Conservation (phyloP, 2,329 filamentous ascomycete species). For the Aureobasidium vineae region DNA sequence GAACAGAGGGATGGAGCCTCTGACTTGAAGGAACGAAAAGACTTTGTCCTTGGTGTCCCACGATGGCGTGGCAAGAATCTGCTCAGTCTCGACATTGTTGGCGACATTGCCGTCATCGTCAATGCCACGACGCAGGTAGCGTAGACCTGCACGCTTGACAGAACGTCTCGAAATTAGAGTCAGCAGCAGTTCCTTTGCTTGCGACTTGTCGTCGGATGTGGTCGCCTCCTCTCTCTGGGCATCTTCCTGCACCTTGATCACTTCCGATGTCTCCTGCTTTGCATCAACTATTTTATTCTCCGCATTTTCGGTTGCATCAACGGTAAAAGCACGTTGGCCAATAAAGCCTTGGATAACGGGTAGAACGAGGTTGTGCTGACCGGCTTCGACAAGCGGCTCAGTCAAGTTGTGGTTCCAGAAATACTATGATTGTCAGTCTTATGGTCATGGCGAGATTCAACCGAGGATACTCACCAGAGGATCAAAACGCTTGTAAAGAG, state of each 20-base stretch:
- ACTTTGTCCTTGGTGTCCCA: constrained; percentile 63
- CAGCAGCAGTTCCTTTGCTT: constrained; percentile 62
- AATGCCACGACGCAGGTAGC: constrained; percentile 85
- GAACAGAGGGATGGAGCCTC: constrained; percentile 90
- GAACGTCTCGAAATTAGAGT: constrained; percentile 91
- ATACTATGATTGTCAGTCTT: constrained; percentile 50
- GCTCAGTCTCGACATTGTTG: constrained; percentile 92
- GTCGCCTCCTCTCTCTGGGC: constrained; percentile 27
- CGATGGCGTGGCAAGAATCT: constrained; percentile 72
- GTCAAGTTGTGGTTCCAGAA: constrained; percentile 89
- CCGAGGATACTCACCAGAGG: constrained; percentile 50
- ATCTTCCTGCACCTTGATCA: constrained; percentile 29
- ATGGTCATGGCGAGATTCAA: constrained; percentile 27
- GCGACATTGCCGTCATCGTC: constrained; percentile 87
- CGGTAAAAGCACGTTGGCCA: constrained; percentile 75
- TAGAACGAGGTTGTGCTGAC: constrained; percentile 68
- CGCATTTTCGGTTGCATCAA: constrained; percentile 32
- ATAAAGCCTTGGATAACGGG: constrained; percentile 94
- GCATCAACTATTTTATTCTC: constrained; percentile 35
- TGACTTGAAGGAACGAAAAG: constrained; percentile 81
- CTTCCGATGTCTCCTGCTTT: constrained; percentile 29
- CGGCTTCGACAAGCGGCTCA: constrained; percentile 69
- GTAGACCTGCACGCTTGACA: constrained; percentile 77
- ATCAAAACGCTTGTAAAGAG: constrained; percentile 72
- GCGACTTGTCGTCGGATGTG: constrained; percentile 24